phyloP scores from a whole-genome alignment of 208 protist genomes.

The Herpetomonas muscarum region DNA sequence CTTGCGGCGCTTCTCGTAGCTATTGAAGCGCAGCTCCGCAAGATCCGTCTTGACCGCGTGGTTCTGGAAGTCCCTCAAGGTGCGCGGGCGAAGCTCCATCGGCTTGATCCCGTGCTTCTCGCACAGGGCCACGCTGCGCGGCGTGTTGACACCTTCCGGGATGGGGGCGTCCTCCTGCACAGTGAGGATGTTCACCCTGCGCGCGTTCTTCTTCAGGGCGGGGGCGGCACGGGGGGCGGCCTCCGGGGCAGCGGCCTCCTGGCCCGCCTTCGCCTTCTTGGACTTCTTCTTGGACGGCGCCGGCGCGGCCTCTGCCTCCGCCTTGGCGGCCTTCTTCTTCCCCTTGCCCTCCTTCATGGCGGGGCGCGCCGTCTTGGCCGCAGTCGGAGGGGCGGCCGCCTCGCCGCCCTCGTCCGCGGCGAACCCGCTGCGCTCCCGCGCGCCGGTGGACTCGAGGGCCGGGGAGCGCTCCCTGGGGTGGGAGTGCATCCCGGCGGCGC shows the following conservation, averaged over 20 bases:
- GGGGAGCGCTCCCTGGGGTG: not conserved
- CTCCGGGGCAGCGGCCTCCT: not conserved
- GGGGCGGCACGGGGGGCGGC: not conserved
- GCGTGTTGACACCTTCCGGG: slow-evolving; percentile 65
- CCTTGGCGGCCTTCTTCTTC: not conserved
- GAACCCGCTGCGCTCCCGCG: not conserved
- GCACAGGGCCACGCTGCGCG: slow-evolving; percentile 59
- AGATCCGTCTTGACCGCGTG: slow-evolving; percentile 30
- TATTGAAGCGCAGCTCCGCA: slow-evolving; percentile 45
- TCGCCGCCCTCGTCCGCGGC: not conserved
- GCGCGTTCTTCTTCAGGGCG: slow-evolving; percentile 17
- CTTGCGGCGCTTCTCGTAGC: slow-evolving; percentile 67
- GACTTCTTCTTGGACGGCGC: not conserved
- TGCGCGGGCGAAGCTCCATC: slow-evolving; percentile 34
- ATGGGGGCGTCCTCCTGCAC: slow-evolving; percentile 38
- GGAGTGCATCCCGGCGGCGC: not conserved
- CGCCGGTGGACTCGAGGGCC: not conserved
- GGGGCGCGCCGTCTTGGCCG: slow-evolving; percentile 2
- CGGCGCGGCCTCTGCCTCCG: not conserved
- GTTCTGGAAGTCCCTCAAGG: slow-evolving; percentile 47
- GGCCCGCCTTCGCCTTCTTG: not conserved
- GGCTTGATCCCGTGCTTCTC: slow-evolving; percentile 48
- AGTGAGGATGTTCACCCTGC: slow-evolving; percentile 38
- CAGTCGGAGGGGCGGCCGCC: not conserved
- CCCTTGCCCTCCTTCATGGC: slow-evolving; percentile 1